Conservation (phyloP, 768 basidiomycete species). For the Ramaria sp. region DNA sequence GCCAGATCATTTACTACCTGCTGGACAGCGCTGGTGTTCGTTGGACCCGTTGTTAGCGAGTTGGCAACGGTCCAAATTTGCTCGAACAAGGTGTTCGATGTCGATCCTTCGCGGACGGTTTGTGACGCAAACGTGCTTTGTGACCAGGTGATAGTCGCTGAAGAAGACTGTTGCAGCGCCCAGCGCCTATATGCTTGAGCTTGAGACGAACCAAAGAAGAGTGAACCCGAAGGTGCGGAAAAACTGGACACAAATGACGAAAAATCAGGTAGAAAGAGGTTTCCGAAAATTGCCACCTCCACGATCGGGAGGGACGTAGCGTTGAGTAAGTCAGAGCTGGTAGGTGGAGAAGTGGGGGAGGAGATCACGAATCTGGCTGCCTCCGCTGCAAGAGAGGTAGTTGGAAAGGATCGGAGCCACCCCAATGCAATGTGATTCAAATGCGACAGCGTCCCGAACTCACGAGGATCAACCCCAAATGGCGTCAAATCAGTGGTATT, state of each 20-base stretch:
- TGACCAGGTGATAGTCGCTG: conserved; percentile 37
- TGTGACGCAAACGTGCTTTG: conserved; percentile 37
- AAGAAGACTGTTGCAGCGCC: conserved; percentile 32
- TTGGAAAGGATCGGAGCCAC: conserved; percentile 43
- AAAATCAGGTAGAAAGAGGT: conserved; percentile 35
- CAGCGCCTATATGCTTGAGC: conserved; percentile 41
- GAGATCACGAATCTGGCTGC: conserved; percentile 41
- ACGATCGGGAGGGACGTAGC: conserved; percentile 37
- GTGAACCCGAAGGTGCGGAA: conserved; percentile 32
- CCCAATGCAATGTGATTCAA: conserved; percentile 47
- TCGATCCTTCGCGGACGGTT: conserved; percentile 41
- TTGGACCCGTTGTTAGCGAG: background rate
- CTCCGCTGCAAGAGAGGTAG: conserved; percentile 32
- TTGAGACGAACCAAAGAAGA: conserved; percentile 52
- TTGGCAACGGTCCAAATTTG: conserved; percentile 37
- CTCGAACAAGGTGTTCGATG: conserved; percentile 34
- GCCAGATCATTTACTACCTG: background rate
- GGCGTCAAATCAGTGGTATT: conserved; percentile 20
- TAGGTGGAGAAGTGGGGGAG: conserved; percentile 29
- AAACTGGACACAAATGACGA: conserved; percentile 39
- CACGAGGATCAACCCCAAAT: conserved; percentile 30
- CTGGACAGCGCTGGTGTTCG: background rate
- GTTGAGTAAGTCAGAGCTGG: conserved; percentile 27
- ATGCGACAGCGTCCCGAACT: conserved; percentile 44
- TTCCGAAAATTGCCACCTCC: conserved; percentile 58